These are phyloP conservation scores for Nephelium lappaceum DNA, from an alignment of 345 rosid genomes.

Conservation along the genomic window DNA sequence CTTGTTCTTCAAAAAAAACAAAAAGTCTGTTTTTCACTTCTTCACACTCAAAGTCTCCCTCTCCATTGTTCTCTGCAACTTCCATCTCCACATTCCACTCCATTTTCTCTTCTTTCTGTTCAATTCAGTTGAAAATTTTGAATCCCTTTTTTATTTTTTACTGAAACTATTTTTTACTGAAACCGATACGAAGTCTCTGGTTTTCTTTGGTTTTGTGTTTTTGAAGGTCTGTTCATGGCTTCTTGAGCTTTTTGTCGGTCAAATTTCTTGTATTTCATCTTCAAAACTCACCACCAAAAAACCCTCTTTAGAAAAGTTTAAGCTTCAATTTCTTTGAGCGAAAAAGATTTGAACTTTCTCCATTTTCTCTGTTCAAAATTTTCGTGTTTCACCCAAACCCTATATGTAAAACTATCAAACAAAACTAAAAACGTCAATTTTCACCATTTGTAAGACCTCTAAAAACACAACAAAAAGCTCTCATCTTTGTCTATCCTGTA, in stretches of 20 bases:
- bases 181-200: background rate
- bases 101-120: background rate
- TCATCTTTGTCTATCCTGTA: background rate
- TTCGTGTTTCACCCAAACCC: background rate
- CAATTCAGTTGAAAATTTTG: background rate
- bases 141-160: too few species aligned
- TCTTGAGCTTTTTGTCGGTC: background rate
- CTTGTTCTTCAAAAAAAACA: background rate
- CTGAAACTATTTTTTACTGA: background rate
- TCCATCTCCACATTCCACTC: background rate
- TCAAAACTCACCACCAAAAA: background rate
- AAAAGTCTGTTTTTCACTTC: background rate
- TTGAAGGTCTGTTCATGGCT: slow-evolving; percentile 3
- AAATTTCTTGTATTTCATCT: background rate
- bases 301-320: background rate
- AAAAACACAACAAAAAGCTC: background rate
- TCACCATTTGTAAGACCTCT: background rate
- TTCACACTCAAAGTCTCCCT: background rate
- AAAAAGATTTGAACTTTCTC: too few species aligned
- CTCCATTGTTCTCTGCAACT: background rate
- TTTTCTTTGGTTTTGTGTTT: background rate
- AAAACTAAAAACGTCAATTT: too few species aligned
- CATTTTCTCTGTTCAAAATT: too few species aligned
- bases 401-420: too few species aligned
- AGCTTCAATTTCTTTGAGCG: too few species aligned